Base-by-base conservation (phyloP, 495 filamentous ascomycete genomes). In the Jackrogersella multiformis region DNA sequence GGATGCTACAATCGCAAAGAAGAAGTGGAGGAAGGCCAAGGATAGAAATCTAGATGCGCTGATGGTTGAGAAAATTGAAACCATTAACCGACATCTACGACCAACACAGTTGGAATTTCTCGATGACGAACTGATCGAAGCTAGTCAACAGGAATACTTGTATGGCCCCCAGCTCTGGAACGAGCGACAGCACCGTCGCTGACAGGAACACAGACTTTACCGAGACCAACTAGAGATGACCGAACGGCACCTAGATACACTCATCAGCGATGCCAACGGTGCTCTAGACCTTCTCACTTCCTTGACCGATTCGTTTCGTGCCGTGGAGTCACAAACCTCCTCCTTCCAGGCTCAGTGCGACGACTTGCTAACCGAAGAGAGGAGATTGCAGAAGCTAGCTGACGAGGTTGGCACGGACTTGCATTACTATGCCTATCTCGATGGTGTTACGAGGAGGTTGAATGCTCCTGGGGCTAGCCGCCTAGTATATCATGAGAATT, bases 311-410 rank as follows among this genome's bases (percentile, higher is more conserved):
- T 92, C 92, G 23, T 99, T 98, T 78, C 86, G 85, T 61, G 79
- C 88, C 0, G 96, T 99, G 32, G 92, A 97, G 73, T 82, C 85
- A 12, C 94, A 98, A 78, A 97, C 95, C 1, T 91, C 91, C 15
- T 88, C 89, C 32, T 97, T 99, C 74, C 91, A 93, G 74, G 88
- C 89, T 52, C 92, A 94, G 76, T 98, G 94, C 74, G 92, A 97
- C 70, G 91, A 91, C 13, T 78, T 98, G 1, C 75, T 97, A 21
- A 78, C 86, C 2, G 91, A 96, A 48, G 90, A 97, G 74, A 87
- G 84, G 63, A 87, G 90, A 12, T 83, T 97, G 20, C 86, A 89
- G 49, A 82, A 83, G 32, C 81, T 98, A 35, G 91, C 92, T 0
- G 88, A 94, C 64, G 88, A 90, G 26, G 90, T 99, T 44, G 89